These are phyloP conservation scores for Larix sibirica DNA, from an alignment of 83 land plant species.

Conservation along the genomic window DNA sequence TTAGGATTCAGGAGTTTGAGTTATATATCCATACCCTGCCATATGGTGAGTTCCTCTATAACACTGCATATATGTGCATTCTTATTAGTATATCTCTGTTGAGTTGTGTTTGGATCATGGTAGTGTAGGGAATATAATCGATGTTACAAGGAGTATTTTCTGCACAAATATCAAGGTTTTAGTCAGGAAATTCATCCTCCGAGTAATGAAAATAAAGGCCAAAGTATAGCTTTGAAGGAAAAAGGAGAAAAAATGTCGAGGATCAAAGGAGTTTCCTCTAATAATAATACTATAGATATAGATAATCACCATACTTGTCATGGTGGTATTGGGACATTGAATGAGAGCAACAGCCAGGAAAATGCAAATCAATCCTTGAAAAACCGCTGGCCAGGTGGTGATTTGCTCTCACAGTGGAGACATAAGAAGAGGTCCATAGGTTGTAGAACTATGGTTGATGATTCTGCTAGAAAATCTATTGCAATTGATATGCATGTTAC, in stretches of 20 bases:
- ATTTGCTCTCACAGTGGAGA: conserved; percentile 13
- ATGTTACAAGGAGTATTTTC: not conserved
- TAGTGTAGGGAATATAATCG: not conserved
- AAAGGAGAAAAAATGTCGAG: conserved; percentile 3
- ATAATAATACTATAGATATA: not conserved
- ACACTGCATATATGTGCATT: not conserved
- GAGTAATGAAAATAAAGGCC: not conserved
- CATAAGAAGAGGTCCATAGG: conserved; percentile 15
- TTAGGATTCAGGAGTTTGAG: not conserved
- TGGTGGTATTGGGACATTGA: not conserved
- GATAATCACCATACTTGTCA: not conserved
- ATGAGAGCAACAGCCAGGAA: not conserved
- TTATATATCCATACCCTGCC: not conserved
- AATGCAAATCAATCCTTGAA: not conserved
- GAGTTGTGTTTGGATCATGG: not conserved
- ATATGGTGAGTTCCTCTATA: conserved; percentile 3
- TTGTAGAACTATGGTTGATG: conserved; percentile 1
- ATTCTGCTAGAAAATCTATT: conserved; percentile 6
- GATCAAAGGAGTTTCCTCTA: conserved; percentile 1
- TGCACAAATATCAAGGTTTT: not conserved
- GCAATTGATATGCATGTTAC: not conserved
- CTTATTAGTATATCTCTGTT: not conserved
- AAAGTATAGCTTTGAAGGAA: not conserved
- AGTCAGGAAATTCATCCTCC: not conserved
- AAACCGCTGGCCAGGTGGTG: conserved; percentile 1